Percentiles rank a stretch among this genome's conserved stretches.
phyloP scores from a whole-genome alignment of 2,329 filamentous ascomycete species.

The Ophiosphaerella korrae region DNA sequence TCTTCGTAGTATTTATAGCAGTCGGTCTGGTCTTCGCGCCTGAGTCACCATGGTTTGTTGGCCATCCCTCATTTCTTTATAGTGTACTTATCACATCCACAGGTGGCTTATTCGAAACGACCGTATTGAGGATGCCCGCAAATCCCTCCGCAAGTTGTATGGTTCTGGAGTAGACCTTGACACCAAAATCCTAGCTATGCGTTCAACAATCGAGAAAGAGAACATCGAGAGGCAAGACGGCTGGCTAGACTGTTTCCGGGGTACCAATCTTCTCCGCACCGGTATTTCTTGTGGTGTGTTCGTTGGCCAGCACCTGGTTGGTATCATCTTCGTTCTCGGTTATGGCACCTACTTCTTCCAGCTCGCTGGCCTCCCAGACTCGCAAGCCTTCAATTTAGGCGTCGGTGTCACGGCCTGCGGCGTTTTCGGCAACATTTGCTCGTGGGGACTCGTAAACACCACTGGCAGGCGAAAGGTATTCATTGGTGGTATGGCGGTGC shows the following conservation, averaged over 20 bases:
- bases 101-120: no score
- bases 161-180: neutral
- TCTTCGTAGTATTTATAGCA: slow-evolving; percentile 69
- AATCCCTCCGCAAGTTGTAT: slow-evolving; percentile 75
- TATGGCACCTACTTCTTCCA: slow-evolving; percentile 52
- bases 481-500: slow-evolving; percentile 60
- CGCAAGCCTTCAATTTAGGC: slow-evolving; percentile 47
- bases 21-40: slow-evolving; percentile 69
- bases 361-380: slow-evolving; percentile 47
- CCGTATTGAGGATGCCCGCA: slow-evolving; percentile 32
- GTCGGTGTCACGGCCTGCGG: slow-evolving; percentile 65
- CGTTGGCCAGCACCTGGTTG: slow-evolving; percentile 50
- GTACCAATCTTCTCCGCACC: slow-evolving; percentile 75
- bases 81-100: no score
- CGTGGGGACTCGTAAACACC: slow-evolving; percentile 77
- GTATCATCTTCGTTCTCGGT: slow-evolving; percentile 48
- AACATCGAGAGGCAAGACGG: no score
- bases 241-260: slow-evolving; percentile 81
- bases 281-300: slow-evolving; percentile 62
- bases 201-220: neutral
- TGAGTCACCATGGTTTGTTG: slow-evolving; percentile 74
- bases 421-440: slow-evolving; percentile 76
- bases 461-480: slow-evolving; percentile 75
- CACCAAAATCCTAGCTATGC: neutral
- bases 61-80: slow-evolving; percentile 49